Conservation (phyloP, 805 yeast genomes). For the Brettanomyces anomalus region DNA sequence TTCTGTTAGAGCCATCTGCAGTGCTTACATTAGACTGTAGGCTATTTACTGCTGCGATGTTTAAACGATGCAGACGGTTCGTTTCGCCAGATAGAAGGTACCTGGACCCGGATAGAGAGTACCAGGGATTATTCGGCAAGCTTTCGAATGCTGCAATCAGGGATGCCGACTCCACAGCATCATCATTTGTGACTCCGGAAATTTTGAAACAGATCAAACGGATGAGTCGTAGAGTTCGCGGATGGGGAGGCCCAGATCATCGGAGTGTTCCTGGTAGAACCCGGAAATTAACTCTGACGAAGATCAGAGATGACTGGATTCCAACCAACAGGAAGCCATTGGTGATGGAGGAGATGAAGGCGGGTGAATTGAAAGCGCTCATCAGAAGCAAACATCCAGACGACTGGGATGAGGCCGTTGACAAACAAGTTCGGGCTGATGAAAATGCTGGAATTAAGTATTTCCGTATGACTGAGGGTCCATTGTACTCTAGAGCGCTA, state of each 20-base stretch:
- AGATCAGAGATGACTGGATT: conserved; percentile 72
- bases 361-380: conserved; percentile 30
- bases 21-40: conserved; percentile 22
- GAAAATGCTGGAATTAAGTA: conserved; percentile 41
- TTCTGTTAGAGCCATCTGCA: conserved; percentile 21
- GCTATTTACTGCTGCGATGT: conserved; percentile 37
- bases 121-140: conserved; percentile 61
- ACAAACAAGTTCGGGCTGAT: conserved; percentile 29
- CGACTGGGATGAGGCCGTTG: conserved; percentile 44
- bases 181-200: conserved; percentile 62
- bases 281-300: conserved; percentile 58
- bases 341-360: conserved; percentile 30
- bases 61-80: conserved; percentile 30
- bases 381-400: conserved; percentile 21
- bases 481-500: conserved; percentile 23
- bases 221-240: conserved; percentile 50
- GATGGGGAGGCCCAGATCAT: conserved; percentile 81
- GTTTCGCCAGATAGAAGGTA: conserved; percentile 40
- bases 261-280: conserved; percentile 66
- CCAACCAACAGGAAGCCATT: conserved; percentile 60
- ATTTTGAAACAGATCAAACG: conserved; percentile 54
- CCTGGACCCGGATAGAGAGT: conserved; percentile 72
- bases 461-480: conserved; percentile 40
- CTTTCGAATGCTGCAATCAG: conserved; percentile 57
- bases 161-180: conserved; percentile 70